Base-by-base conservation (phyloP, 2,329 filamentous ascomycete species). In the Dactylellina leptospora region DNA sequence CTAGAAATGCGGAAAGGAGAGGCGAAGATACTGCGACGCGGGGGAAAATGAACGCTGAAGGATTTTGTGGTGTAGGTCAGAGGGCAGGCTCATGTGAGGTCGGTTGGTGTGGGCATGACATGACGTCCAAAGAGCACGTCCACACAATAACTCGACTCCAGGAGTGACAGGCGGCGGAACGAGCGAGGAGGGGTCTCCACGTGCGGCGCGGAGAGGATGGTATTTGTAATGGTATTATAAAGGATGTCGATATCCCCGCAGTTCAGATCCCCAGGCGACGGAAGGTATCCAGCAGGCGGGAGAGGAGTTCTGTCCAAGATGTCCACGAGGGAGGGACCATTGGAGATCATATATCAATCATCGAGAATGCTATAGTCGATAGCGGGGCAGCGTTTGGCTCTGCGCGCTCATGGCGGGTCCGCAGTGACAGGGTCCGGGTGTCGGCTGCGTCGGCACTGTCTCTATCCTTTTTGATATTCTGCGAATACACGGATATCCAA, bases 221-320 rank as follows among this genome's bases (percentile, higher is more conserved):
- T 68, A 68, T 68, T 68, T 68, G 62, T 68, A 68, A 68, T 59
- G 54, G n/a, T n/a, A n/a, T n/a, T n/a, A n/a, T n/a, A n/a, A 48
- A 66, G 33, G 44, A 16, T 44, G 27, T 30, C 25, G 62, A 50
- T 58, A 23, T n/a, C 62, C 54, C 62, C 62, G 62, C 62, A 59
- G 22, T 54, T 45, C 36, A 51, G 27, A 30, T 20, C 4, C 18
- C 42, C 20, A 44, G 36, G 16, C 23, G 16, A 48, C 44, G 28
- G 47, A 50, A 33, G 40, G 48, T 45, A 44, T 23, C n/a, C 38
- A 63, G 42, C 45, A 44, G 58, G 53, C 48, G 30, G 45, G 22
- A 38, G 44, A 42, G 44, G 51, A 55, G 51, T 42, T 40, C 33
- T 36, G 20, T 16, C n/a, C n/a, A n/a, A n/a, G n/a, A n/a, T n/a